Percentiles rank a stretch among this genome's conserved stretches.
phyloP scores from a whole-genome alignment of 2,329 filamentous ascomycete species.

The Penicillium sp. region DNA sequence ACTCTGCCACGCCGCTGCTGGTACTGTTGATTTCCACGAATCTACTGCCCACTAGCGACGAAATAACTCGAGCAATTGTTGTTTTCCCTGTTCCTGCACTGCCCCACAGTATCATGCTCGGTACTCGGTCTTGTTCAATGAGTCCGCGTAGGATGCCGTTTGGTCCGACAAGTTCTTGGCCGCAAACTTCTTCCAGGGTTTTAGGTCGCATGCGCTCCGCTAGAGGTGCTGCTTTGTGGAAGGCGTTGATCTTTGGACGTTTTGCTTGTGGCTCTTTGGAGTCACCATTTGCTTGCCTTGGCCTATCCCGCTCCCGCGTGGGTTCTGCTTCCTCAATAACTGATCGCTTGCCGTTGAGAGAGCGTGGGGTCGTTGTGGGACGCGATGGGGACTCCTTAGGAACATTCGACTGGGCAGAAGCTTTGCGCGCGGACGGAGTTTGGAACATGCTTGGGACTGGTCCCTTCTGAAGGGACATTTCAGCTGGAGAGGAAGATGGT shows the following conservation, averaged over 20 bases:
- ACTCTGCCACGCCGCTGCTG: constrained; percentile 79
- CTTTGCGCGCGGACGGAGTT: constrained; percentile 48
- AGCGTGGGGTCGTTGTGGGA: constrained; percentile 25
- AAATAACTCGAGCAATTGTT: constrained; percentile 85
- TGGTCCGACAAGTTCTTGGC: constrained; percentile 85
- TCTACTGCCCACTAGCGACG: constrained; percentile 73
- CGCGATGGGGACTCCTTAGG: constrained; percentile 27
- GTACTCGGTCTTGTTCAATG: constrained; percentile 80
- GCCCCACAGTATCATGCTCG: constrained; percentile 88
- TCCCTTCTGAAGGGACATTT: constrained; percentile 39
- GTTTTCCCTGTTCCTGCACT: constrained; percentile 51
- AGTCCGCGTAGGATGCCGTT: constrained; percentile 80
- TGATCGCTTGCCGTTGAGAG: constrained; percentile 33
- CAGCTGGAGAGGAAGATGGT: constrained; percentile 45
- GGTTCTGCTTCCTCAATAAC: constrained; percentile 26
- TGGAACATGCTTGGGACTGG: constrained; percentile 56
- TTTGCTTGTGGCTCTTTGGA: constrained; percentile 53
- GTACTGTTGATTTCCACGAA: constrained; percentile 98
- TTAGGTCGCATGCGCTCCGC: constrained; percentile 91
- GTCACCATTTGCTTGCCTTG: constrained; percentile 22
- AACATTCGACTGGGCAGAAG: constrained; percentile 27
- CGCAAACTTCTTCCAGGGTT: constrained; percentile 79
- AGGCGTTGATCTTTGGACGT: constrained; percentile 62
- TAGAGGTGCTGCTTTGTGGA: constrained; percentile 72
- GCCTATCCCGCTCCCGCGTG: constrained; percentile 21